Conservation (phyloP, 805 yeast genomes). For the Vanderwaltozyma polyspora region DNA sequence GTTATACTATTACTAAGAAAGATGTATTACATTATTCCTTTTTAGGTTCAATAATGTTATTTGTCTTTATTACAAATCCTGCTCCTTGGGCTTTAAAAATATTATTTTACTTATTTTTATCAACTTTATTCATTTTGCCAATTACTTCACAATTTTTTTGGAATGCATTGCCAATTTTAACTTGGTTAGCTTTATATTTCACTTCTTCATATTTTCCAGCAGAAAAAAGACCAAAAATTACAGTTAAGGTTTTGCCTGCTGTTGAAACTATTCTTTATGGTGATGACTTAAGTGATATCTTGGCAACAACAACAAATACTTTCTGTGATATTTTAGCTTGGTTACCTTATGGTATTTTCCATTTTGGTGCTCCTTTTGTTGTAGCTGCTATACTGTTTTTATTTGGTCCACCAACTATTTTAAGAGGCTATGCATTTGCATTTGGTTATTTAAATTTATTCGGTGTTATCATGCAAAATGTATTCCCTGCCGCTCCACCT, state of each 20-base stretch:
- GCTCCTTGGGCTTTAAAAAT: conserved; percentile 33
- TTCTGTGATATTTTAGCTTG: conserved; percentile 73
- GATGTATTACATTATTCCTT: conserved; percentile 47
- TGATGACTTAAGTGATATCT: conserved; percentile 71
- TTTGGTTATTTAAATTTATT: conserved; percentile 87
- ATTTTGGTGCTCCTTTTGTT: conserved; percentile 82
- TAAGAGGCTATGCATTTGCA: conserved; percentile 78
- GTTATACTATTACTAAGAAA: conserved; percentile 31
- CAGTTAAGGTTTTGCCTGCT: conserved; percentile 80
- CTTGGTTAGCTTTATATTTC: conserved; percentile 80
- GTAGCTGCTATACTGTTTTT: conserved; percentile 67
- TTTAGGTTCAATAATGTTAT: conserved; percentile 39
- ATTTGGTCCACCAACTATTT: conserved; percentile 82
- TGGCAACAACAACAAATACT: conserved; percentile 58
- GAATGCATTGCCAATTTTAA: conserved; percentile 66
- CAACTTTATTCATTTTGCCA: conserved; percentile 51
- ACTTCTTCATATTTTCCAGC: conserved; percentile 67
- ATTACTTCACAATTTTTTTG: conserved; percentile 73
- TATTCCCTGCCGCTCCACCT: conserved; percentile 93
- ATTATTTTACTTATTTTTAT: conserved; percentile 29
- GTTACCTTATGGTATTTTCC: conserved; percentile 88
- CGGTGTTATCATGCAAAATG: conserved; percentile 73
- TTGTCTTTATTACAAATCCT: conserved; percentile 50
- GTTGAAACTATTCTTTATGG: conserved; percentile 87
- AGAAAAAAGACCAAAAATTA: conserved; percentile 69